Conservation (phyloP, 2,329 filamentous ascomycete species). For the Hysterium pulicare region DNA sequence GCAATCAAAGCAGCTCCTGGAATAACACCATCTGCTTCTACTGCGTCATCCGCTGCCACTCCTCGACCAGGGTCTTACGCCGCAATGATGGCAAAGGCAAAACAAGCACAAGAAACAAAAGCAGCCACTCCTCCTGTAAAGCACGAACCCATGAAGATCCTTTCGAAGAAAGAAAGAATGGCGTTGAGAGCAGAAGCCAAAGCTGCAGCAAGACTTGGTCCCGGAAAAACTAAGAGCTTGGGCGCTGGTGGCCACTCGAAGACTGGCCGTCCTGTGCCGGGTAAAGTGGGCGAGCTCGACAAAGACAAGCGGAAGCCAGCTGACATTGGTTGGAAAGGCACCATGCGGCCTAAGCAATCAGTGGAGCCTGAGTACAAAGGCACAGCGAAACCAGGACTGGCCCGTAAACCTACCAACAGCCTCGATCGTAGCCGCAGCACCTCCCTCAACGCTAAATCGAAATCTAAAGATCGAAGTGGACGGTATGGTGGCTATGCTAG, state of each 20-base stretch:
- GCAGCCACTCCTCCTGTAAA: slow-evolving; percentile 65
- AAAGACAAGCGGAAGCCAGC: slow-evolving; percentile 37
- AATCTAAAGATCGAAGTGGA: slow-evolving; percentile 31
- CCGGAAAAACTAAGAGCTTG: slow-evolving; percentile 32
- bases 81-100: slow-evolving; percentile 70
- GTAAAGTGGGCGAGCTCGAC: slow-evolving; percentile 19
- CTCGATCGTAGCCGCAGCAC: slow-evolving; percentile 18
- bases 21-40: slow-evolving; percentile 18
- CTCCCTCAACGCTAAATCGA: slow-evolving; percentile 25
- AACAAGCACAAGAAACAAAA: slow-evolving; percentile 52
- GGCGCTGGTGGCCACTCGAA: slow-evolving; percentile 13
- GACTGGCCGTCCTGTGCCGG: neutral
- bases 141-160: slow-evolving; percentile 68
- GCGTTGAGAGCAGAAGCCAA: slow-evolving; percentile 46
- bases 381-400: slow-evolving; percentile 28
- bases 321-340: slow-evolving; percentile 47
- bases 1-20: slow-evolving; percentile 5
- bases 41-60: slow-evolving; percentile 31
- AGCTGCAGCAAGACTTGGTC: slow-evolving; percentile 10
- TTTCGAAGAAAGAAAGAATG: slow-evolving; percentile 56
- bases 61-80: slow-evolving; percentile 73
- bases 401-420: slow-evolving; percentile 16
- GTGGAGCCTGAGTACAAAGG: slow-evolving; percentile 36
- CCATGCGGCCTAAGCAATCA: slow-evolving; percentile 41
- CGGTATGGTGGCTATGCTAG: slow-evolving; percentile 37